phyloP scores from a whole-genome alignment of 768 basidiomycete genomes.

The Lactarius psammicola region DNA sequence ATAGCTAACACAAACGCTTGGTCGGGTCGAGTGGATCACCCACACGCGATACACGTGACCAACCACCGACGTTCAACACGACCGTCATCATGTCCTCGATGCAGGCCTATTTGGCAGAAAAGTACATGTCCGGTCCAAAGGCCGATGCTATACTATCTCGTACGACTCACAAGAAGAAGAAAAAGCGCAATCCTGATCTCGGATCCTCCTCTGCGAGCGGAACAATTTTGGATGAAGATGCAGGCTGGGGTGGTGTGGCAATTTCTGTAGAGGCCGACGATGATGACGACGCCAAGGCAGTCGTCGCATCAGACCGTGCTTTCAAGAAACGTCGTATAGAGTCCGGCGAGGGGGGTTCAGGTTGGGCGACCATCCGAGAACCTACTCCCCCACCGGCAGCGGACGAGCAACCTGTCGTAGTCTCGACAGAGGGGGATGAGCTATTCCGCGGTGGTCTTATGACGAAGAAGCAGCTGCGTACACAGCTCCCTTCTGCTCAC shows the following conservation, averaged over 20 bases:
- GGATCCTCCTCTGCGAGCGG: slow-evolving; percentile 32
- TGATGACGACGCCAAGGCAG: slow-evolving; percentile 56
- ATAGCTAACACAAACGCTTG: neutral
- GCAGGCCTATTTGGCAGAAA: slow-evolving; percentile 83
- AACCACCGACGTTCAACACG: neutral
- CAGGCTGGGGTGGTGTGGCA: slow-evolving; percentile 55
- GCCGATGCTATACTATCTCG: slow-evolving; percentile 90
- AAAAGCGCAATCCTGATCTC: slow-evolving; percentile 62
- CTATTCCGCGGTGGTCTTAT: slow-evolving; percentile 75
- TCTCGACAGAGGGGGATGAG: slow-evolving; percentile 39
- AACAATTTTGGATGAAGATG: slow-evolving; percentile 62
- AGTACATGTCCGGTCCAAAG: slow-evolving; percentile 96
- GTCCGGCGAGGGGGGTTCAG: slow-evolving; percentile 44
- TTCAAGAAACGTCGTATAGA: slow-evolving; percentile 75
- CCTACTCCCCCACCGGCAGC: slow-evolving; percentile 51
- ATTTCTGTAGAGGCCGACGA: slow-evolving; percentile 54
- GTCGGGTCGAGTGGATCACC: neutral
- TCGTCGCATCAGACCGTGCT: slow-evolving; percentile 69
- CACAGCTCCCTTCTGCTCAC: slow-evolving; percentile 47
- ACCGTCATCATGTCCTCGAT: slow-evolving; percentile 37
- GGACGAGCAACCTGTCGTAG: slow-evolving; percentile 68
- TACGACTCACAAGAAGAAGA: slow-evolving; percentile 61
- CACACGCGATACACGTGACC: neutral
- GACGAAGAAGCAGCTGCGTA: slow-evolving; percentile 71
- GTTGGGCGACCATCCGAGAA: slow-evolving; percentile 68